These are phyloP conservation scores for Quercus variabilis DNA, from an alignment of 306 rosid genomes.

Conservation along the genomic window DNA sequence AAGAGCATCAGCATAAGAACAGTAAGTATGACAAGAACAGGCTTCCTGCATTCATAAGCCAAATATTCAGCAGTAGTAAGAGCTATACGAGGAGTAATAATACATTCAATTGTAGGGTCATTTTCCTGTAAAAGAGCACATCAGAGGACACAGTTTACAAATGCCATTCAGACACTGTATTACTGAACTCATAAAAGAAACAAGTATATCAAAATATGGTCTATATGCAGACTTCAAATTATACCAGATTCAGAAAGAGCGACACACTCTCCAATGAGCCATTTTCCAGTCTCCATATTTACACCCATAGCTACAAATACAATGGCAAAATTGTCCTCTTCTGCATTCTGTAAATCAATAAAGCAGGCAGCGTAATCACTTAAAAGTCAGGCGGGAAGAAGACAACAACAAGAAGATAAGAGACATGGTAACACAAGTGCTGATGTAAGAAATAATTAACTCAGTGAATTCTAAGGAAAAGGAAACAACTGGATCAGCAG, in stretches of 20 bases:
- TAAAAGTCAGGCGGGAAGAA: background rate
- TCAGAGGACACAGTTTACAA: background rate
- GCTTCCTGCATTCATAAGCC: too few relatives aligned
- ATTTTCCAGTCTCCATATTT: slow-evolving; percentile 98
- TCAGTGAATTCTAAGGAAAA: background rate
- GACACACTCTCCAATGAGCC: slow-evolving; percentile 99
- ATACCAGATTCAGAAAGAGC: slow-evolving; percentile 55
- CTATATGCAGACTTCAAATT: slow-evolving; percentile 14
- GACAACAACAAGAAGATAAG: background rate
- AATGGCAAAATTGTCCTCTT: slow-evolving; percentile 95
- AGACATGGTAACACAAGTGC: too few relatives aligned
- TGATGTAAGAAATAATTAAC: background rate
- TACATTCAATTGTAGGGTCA: too few relatives aligned
- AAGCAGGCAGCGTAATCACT: slow-evolving; percentile 10
- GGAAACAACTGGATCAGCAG: background rate
- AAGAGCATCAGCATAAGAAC: too few relatives aligned
- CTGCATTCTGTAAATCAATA: slow-evolving; percentile 53
- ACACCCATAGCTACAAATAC: slow-evolving; percentile 99
- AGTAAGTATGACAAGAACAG: too few relatives aligned
- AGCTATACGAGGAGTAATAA: too few relatives aligned
- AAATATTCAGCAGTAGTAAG: too few relatives aligned
- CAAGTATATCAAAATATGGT: background rate
- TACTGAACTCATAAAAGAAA: background rate
- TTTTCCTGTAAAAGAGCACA: background rate
- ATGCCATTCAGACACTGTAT: background rate